Evolutionary conservation across 768 basidiomycete species (phyloP).

Genomic region (Holtermannia corniformis): DNA sequence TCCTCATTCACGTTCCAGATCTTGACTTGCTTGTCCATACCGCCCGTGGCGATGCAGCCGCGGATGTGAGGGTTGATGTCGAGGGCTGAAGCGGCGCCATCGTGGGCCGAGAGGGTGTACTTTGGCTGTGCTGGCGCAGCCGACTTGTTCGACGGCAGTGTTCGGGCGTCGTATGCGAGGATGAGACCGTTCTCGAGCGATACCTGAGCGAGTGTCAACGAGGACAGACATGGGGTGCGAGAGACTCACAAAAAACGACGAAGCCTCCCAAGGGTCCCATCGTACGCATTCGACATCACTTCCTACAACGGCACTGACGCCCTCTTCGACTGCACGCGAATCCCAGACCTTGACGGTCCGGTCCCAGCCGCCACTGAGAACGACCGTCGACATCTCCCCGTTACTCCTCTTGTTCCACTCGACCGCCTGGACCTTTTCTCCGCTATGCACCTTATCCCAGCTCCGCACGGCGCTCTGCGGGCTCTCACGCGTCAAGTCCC

Average conservation of each 20-base stretch:
- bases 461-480: conserved; percentile 62
- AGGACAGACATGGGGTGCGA: not conserved
- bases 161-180: conserved; percentile 81
- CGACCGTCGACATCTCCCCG: conserved; percentile 62
- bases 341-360: conserved; percentile 93
- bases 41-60: conserved; percentile 87
- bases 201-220: conserved; percentile 49
- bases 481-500: conserved; percentile 73
- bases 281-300: conserved; percentile 86
- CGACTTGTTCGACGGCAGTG: conserved; percentile 53
- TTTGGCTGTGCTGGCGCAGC: conserved; percentile 49
- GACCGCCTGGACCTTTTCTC: conserved; percentile 91
- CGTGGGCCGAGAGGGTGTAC: conserved; percentile 88
- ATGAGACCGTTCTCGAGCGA: conserved; percentile 91
- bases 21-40: conserved; percentile 84
- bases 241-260: conserved; percentile 68
- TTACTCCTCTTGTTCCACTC: conserved; percentile 70
- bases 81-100: conserved; percentile 75
- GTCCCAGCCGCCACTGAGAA: conserved; percentile 90
- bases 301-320: conserved; percentile 74
- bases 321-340: conserved; percentile 66
- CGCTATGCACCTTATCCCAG: conserved; percentile 55
- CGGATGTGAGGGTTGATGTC: conserved; percentile 84
- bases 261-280: conserved; percentile 93
- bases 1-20: conserved; percentile 78